Conservation (phyloP, 805 yeast genomes). For the Priceomyces fermenticarens region DNA sequence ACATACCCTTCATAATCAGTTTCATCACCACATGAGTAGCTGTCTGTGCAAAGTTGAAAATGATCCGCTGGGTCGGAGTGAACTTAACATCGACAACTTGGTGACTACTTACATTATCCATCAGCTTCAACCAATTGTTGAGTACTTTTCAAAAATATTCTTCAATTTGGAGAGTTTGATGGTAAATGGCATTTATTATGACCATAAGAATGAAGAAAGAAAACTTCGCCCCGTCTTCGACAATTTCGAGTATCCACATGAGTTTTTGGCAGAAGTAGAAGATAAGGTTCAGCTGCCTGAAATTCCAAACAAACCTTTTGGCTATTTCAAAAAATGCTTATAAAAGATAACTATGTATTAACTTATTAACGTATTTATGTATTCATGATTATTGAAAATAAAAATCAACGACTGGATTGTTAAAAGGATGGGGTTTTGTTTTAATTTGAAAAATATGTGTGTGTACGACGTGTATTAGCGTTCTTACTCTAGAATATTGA, state of each 20-base stretch:
- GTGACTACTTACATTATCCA: conserved; percentile 33
- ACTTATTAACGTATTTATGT: too few relatives aligned
- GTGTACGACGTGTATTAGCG: too few relatives aligned
- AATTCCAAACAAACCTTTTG: conserved; percentile 15
- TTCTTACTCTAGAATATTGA: too few relatives aligned
- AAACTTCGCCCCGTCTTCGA: conserved; percentile 26
- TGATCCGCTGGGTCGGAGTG: conserved; percentile 21
- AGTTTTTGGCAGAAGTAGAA: conserved; percentile 10
- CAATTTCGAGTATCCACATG: conserved; percentile 22
- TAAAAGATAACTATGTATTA: too few relatives aligned
- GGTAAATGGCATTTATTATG: conserved; percentile 36
- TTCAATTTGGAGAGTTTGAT: conserved; percentile 23
- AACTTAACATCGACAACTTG: conserved; percentile 27
- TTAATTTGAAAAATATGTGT: too few relatives aligned
- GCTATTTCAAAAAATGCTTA: conserved; percentile 10
- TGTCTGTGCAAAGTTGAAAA: conserved; percentile 21
- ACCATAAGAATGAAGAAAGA: conserved; percentile 7
- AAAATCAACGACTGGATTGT: too few relatives aligned
- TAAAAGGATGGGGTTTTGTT: too few relatives aligned
- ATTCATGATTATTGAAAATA: too few relatives aligned
- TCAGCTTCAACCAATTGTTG: conserved; percentile 29
- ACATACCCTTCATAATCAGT: conserved; percentile 29
- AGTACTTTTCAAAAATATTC: conserved; percentile 22
- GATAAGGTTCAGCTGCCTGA: conserved; percentile 8
- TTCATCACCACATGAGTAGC: conserved; percentile 15